A percentile compares a stretch with the other conserved stretches of the same genome.
These are phyloP conservation scores for Caryopteris hybrid DNA, from an alignment of 305 asterid genomes.

Conservation along the genomic window DNA sequence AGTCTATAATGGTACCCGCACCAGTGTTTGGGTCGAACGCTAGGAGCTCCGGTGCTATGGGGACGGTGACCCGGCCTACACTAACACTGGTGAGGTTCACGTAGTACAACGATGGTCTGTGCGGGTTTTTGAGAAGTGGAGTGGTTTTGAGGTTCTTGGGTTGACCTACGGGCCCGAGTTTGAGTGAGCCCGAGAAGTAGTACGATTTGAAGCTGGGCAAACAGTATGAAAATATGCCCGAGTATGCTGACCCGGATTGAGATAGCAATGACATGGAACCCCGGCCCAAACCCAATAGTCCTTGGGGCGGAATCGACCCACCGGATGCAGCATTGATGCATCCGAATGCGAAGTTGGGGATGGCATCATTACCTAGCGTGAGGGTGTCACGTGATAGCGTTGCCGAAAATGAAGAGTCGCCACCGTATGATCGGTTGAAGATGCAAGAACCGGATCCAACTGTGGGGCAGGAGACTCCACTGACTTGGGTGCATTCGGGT, in stretches of 20 bases:
- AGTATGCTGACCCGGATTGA: constrained; percentile 60
- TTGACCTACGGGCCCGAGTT: constrained; percentile 76
- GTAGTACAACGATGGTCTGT: constrained; percentile 68
- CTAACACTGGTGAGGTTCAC: constrained; percentile 82
- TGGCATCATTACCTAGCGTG: constrained; percentile 41
- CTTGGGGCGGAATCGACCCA: constrained; percentile 74
- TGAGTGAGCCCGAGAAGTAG: constrained; percentile 92
- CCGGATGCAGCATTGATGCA: constrained; percentile 66
- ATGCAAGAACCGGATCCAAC: constrained; percentile 51
- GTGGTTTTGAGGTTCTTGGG: constrained; percentile 72
- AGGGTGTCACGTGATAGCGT: constrained; percentile 68
- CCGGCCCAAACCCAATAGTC: constrained; percentile 81
- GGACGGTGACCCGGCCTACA: constrained; percentile 61
- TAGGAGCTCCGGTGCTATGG: constrained; percentile 62
- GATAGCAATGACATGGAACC: constrained; percentile 77
- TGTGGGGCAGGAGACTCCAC: constrained; percentile 59
- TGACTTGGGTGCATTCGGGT: constrained; percentile 66
- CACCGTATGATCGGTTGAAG: constrained; percentile 76
- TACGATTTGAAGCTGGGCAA: constrained; percentile 80
- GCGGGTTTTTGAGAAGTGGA: constrained; percentile 79
- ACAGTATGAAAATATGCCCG: constrained; percentile 81
- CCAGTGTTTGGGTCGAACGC: constrained; percentile 68
- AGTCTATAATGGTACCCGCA: constrained; percentile 79
- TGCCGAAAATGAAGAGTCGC: constrained; percentile 64
- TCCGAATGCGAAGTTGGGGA: constrained; percentile 75